Evolutionary conservation across 1,139 yeast species (phyloP).

Genomic region (Geotrichum phurueaensis): DNA sequence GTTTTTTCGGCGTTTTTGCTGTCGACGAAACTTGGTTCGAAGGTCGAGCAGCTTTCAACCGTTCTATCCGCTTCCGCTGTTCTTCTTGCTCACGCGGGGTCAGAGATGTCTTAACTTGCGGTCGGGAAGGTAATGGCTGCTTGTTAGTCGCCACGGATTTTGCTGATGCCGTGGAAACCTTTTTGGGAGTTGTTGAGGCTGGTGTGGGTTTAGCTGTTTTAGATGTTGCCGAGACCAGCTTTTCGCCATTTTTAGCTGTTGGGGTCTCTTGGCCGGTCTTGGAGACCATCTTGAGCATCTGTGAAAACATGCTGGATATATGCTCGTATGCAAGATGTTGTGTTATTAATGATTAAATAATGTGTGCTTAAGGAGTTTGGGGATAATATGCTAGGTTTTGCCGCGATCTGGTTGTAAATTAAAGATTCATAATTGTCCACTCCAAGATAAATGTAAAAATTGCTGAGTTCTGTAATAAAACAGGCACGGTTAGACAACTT

Average conservation of each 20-base stretch:
- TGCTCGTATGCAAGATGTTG: background rate
- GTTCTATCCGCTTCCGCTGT: conserved; percentile 27
- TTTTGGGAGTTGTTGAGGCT: background rate
- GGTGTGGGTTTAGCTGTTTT: background rate
- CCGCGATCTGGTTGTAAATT: background rate
- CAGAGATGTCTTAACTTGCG: conserved; percentile 16
- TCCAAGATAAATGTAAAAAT: background rate
- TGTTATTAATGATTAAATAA: background rate
- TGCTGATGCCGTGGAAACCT: background rate
- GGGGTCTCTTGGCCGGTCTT: conserved; percentile 15
- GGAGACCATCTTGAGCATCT: conserved; percentile 27
- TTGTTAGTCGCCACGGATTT: background rate
- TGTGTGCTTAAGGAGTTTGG: background rate
- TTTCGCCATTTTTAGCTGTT: background rate
- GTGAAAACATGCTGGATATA: conserved; percentile 20
- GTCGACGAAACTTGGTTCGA: conserved; percentile 12
- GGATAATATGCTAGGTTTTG: background rate
- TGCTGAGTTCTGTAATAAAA: background rate
- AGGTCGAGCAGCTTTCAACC: conserved; percentile 31
- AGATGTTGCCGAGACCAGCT: background rate
- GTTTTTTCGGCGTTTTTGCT: conserved; percentile 17
- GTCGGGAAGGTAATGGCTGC: conserved; percentile 1
- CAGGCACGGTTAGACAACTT: background rate
- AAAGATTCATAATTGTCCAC: background rate
- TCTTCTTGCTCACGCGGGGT: conserved; percentile 26